These are phyloP conservation scores for Penicillium sp. DNA, from an alignment of 2,329 filamentous ascomycete genomes.

Conservation along the genomic window DNA sequence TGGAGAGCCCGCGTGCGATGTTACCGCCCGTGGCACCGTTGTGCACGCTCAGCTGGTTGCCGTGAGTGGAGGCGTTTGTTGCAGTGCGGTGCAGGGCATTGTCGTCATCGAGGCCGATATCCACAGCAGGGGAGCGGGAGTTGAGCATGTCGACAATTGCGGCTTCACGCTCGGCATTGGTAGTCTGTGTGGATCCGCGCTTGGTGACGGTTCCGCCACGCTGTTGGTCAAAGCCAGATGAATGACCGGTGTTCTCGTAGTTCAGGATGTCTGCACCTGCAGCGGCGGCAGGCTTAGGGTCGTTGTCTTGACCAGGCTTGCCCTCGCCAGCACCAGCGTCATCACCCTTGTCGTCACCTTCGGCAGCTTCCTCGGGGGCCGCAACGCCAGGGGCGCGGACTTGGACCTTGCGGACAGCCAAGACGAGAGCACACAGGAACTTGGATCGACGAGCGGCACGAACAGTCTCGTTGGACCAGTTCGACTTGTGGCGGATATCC, in stretches of 20 bases:
- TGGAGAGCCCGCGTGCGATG: constrained; percentile 41
- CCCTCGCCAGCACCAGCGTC: constrained; percentile 56
- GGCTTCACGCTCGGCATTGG: constrained; percentile 33
- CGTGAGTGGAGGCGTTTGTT: constrained; percentile 25
- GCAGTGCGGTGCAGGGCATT: constrained; percentile 29
- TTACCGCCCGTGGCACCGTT: constrained; percentile 19
- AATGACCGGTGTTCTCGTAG: constrained; percentile 23
- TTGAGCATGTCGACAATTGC: constrained; percentile 37
- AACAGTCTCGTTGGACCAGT: constrained; percentile 84
- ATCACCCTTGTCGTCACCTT: constrained; percentile 65
- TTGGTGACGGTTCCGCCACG: constrained; percentile 30
- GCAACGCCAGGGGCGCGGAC: constrained; percentile 81
- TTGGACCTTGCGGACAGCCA: constrained; percentile 82
- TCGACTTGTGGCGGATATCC: constrained; percentile 87
- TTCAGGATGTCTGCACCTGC: constrained; percentile 12
- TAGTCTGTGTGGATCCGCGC: constrained; percentile 28
- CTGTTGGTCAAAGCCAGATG: constrained; percentile 34
- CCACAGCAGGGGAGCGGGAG: constrained; percentile 33
- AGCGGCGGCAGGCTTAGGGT: constrained; percentile 3
- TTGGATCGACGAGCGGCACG: constrained; percentile 82
- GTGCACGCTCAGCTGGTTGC: constrained; percentile 22
- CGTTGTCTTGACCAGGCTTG: constrained; percentile 16
- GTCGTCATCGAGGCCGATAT: constrained; percentile 30
- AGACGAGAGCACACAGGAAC: constrained; percentile 91
- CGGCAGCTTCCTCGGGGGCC: constrained; percentile 41